Conservation (phyloP, 129 eudicot species). For the Artemisia annua region DNA sequence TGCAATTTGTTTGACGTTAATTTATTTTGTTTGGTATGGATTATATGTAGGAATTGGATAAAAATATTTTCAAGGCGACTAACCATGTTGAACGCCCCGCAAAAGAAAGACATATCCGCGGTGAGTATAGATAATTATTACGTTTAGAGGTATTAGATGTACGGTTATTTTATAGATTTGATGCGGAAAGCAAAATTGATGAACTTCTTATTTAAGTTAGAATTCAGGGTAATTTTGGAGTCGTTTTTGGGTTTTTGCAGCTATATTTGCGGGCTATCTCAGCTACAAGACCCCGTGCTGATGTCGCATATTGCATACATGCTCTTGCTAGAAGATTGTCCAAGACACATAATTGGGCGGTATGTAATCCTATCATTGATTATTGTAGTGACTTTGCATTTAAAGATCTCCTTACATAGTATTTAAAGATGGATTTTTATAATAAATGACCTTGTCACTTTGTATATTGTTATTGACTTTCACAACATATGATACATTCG, state of each 20-base stretch:
- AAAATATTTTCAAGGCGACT: slow-evolving; percentile 91
- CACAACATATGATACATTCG: too few species aligned
- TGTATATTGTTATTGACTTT: too few species aligned
- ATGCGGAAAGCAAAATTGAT: background rate
- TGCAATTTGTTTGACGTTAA: slow-evolving; percentile 7
- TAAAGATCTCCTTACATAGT: background rate
- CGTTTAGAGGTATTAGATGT: background rate
- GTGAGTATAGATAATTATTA: slow-evolving; percentile 33
- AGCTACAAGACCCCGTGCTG: slow-evolving; percentile 95
- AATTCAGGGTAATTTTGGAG: slow-evolving; percentile 13
- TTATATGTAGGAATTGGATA: slow-evolving; percentile 72
- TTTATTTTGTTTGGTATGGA: slow-evolving; percentile 2
- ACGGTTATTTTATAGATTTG: too few species aligned
- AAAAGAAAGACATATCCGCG: slow-evolving; percentile 87
- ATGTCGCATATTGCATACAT: slow-evolving; percentile 98
- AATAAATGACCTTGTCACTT: too few species aligned
- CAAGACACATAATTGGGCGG: slow-evolving; percentile 97
- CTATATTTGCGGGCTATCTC: slow-evolving; percentile 89
- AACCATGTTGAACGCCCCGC: slow-evolving; percentile 97
- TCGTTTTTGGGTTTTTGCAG: slow-evolving; percentile 36
- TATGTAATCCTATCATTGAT: slow-evolving; percentile 36
- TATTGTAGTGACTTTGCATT: slow-evolving; percentile 18
- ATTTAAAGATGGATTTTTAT: too few species aligned
- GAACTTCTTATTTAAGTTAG: background rate
- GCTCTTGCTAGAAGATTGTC: slow-evolving; percentile 94